Base-by-base conservation (phyloP, 148 eudicot species). In the Chenopodium formosanum region DNA sequence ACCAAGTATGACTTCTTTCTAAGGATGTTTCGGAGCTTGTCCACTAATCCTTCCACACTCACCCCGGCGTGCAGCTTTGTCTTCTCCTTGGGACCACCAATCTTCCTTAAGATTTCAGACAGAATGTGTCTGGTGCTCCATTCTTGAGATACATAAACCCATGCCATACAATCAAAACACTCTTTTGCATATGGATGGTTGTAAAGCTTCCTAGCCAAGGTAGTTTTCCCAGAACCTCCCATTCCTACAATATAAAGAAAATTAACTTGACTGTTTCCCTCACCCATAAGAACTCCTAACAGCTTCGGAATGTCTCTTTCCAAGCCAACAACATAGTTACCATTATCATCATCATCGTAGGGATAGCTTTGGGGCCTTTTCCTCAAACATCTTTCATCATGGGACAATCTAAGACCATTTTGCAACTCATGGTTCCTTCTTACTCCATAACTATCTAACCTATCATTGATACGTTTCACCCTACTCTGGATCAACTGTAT, bases 211-310 rank as follows among this genome's bases (percentile, higher is more conserved):
- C 78, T 81, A 2, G 84, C 87, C 19, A 85, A 47, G 23, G 83
- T 85, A 8, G 88, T 82, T 77, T 86, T 86, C 14, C 83, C 88
- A 6, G 78, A 86, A 0, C 87, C 87, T 48, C 87, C 87, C 87
- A 85, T 82, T 34, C 79, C 82, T 2, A 76, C 77, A 25, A 83
- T 83, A 22, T 74, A 48, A 12, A 83, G 22, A 31, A 72, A 37
- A 22, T 68, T 37, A 34, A 70, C 68, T 53, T 81, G 78, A 22
- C 4, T 65, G n/a, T 74, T 68, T 20, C 69, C 29, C 44, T 82
- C 60, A 6, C 80, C 84, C 68, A 69, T 70, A 6, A 81, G 79
- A 2, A 75, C 62, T 37, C 60, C 75, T 13, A 81, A 65, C 73
- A 81, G 7, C 34, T 66, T 67, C 8, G 1, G 68, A 14, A 76